These are phyloP conservation scores for Verticillium nonalfalfae DNA, from an alignment of 2,329 filamentous ascomycete genomes.

Conservation along the genomic window DNA sequence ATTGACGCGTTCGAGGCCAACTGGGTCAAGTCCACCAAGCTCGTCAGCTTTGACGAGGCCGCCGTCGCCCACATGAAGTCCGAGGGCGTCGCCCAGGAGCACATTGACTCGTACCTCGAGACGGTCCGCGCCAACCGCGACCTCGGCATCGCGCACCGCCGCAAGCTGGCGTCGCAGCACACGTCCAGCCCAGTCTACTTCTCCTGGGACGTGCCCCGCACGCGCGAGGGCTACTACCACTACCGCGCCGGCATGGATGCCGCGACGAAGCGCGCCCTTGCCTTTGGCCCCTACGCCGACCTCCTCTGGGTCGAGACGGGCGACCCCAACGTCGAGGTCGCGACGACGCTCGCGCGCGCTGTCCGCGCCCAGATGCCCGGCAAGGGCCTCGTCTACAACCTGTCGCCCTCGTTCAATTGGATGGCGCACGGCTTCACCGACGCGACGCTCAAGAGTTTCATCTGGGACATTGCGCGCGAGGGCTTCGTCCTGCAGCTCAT, in stretches of 20 bases:
- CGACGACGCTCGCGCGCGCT: conserved; percentile 65
- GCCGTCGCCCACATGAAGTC: conserved; percentile 66
- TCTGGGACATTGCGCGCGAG: conserved; percentile 92
- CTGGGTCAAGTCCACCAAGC: conserved; percentile 81
- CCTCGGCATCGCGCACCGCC: conserved; percentile 72
- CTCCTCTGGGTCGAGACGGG: conserved; percentile 97
- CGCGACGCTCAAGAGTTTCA: conserved; percentile 77
- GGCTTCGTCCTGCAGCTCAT: conserved; percentile 69
- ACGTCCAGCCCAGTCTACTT: conserved; percentile 62
- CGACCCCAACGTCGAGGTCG: conserved; percentile 75
- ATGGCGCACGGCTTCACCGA: conserved; percentile 89
- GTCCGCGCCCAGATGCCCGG: conserved; percentile 65
- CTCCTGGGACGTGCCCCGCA: conserved; percentile 87
- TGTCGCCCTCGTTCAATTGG: conserved; percentile 98
- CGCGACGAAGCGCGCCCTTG: conserved; percentile 87
- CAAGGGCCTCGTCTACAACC: conserved; percentile 94
- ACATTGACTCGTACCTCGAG: conserved; percentile 61
- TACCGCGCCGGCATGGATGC: conserved; percentile 78
- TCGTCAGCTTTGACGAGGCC: conserved; percentile 90
- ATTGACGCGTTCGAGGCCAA: conserved; percentile 80
- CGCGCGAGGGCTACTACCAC: conserved; percentile 90
- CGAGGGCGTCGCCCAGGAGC: conserved; percentile 56
- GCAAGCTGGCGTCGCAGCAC: conserved; percentile 62
- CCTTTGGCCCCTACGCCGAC: conserved; percentile 88
- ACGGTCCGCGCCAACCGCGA: conserved; percentile 59